Percentiles rank a stretch among this genome's conserved stretches.
These are phyloP conservation scores for Acephala macrosclerotiorum DNA, from an alignment of 2,329 filamentous ascomycete genomes.

Conservation along the genomic window DNA sequence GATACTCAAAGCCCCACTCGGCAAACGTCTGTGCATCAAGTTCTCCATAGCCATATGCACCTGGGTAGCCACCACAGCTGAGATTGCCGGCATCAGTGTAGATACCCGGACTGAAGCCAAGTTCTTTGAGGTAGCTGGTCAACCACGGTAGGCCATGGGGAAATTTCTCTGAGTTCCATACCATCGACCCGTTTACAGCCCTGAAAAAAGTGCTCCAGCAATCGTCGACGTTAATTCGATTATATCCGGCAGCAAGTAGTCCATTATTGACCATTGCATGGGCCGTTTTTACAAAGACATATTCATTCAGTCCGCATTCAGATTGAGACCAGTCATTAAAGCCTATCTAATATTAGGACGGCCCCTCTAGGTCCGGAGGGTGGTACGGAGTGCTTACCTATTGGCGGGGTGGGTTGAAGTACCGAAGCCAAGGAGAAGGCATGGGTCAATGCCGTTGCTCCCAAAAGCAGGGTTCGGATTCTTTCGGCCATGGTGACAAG, in stretches of 20 bases:
- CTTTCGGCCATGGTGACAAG: conserved; percentile 17
- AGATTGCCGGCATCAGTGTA: conserved; percentile 59
- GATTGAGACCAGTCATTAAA: conserved; percentile 61
- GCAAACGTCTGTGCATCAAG: conserved; percentile 61
- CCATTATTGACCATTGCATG: conserved; percentile 56
- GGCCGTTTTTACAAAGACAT: conserved; percentile 55
- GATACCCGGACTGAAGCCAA: conserved; percentile 69
- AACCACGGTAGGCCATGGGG: conserved; percentile 64
- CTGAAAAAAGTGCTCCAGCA: conserved; percentile 61
- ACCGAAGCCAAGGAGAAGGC: conserved; percentile 14
- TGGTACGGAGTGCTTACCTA: conserved; percentile 44
- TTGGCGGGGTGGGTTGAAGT: conserved; percentile 51
- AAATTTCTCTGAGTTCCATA: conserved; percentile 59
- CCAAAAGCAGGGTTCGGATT: conserved; percentile 15
- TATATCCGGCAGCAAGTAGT: conserved; percentile 59
- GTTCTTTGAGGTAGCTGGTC: conserved; percentile 60
- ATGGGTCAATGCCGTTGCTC: conserved; percentile 14
- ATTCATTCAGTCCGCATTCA: conserved; percentile 55
- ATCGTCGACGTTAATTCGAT: conserved; percentile 68
- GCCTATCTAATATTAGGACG: conserved; percentile 20
- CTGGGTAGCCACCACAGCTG: conserved; percentile 63
- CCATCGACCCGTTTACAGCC: conserved; percentile 50
- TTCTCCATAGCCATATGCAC: conserved; percentile 62
- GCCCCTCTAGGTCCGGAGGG: neutral
- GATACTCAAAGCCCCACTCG: conserved; percentile 65